Evolutionary conservation across 2,329 filamentous ascomycete genomes (phyloP), one percentile per base, ranked within the genome.

Genomic region (Teratosphaeria nubilosa): DNA sequence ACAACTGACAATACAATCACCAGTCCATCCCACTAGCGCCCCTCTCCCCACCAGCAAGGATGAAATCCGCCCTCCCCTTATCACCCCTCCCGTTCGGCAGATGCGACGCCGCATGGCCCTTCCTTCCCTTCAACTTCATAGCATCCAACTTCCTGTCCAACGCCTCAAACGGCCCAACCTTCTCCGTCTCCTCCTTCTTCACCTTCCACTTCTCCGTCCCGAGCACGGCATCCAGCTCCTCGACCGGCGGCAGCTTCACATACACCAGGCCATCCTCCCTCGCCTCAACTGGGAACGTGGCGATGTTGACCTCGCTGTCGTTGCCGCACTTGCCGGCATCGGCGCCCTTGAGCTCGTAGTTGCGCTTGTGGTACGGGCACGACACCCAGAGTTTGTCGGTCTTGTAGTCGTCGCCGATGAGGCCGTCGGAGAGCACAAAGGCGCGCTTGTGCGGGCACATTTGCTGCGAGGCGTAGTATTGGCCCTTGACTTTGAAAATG

Each of bases 401-500:
- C 51, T 78, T 72, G 59, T 71, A 61, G 61, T 84, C 81, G 63
- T 90, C 86, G 48, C 91, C 91, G 53, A 96, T 81, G 9, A 96
- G 76, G 1, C 90, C 90, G 70, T 96, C 91, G 0, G 87, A 87
- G 27, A 96, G 82, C n/a, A 91, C 86, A 68, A 96, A 96, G 0
- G 90, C 86, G 11, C 90, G 86, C 75, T 92, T 94, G 76, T 95
- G 90, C 10, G 91, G 91, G 71, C 91, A 96, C 91, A 96, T 96
- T 70, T 96, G 90, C 75, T 96, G 91, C 14, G 87, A 88, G 59
- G 88, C 88, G 72, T 92, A 92, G 78, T 86, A 95, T 56, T 82
- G 82, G 22, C 90, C 90, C 56, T 83, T 82, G 61, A 95, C 82
- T 66, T 90, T 88, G 83, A 91, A 96, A 56, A 96, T 77, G 7